Base-by-base conservation (phyloP, 345 rosid species). In the Arabidopsis suecica region DNA sequence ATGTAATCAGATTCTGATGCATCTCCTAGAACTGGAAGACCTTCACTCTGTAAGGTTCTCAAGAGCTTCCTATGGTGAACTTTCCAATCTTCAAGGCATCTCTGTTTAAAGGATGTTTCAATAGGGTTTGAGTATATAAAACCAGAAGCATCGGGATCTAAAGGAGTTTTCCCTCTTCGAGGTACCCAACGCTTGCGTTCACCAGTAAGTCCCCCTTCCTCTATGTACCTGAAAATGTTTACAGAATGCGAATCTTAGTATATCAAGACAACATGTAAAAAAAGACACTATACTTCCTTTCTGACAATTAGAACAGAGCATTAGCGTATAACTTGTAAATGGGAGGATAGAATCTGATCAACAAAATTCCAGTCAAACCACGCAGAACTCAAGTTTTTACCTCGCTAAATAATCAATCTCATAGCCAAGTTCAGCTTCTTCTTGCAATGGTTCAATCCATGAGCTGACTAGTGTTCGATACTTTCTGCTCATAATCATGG, bases 131-230 rank as follows among this genome's bases (percentile, higher is more conserved):
- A 86, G 79, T 94, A 94, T 71, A 86, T 78, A 68, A 94, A 94
- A 51, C 98, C 98, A 78, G 79, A 80, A 49, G 88, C 91, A 81
- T 94, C 98, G 0, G 98, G 97, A 82, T 94, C 98, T 72, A 94
- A 78, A 72, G 97, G 98, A 72, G 96, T 82, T 84, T 88, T 89
- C 36, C 98, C 97, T 75, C 91, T 84, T 77, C 97, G 87, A 37
- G 98, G 98, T 59, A 94, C 98, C 98, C 98, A 94, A 64, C 96
- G 89, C 82, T 94, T 94, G 77, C 97, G 93, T 14, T 94, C 98
- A 75, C 97, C 98, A 61, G 97, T 91, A 56, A 94, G 95, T 40
- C 98, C 98, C 66, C 98, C 98, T 77, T 94, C 98, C 58, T 80
- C 90, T 62, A 87, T 53, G 65, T 94, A 94, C 88, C 98, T 93